These are phyloP conservation scores for Daedaleopsis nitida DNA, from an alignment of 768 basidiomycete genomes.

Conservation along the genomic window DNA sequence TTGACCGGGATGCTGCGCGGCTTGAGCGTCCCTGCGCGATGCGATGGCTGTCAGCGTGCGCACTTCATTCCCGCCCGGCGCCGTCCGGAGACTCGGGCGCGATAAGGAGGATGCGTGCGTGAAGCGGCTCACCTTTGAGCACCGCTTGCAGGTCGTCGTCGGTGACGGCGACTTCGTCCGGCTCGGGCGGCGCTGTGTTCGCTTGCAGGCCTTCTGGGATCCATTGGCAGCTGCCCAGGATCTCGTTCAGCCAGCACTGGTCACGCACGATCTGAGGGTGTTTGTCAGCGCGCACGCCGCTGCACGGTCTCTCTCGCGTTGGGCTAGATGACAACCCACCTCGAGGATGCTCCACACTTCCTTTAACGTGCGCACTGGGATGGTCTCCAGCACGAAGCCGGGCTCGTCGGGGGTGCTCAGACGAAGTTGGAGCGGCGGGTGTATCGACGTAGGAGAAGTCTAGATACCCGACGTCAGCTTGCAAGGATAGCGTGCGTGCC, in stretches of 20 bases:
- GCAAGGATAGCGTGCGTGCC: neutral
- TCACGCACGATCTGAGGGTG: conserved; percentile 66
- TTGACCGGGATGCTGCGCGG: conserved; percentile 76
- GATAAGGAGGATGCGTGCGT: neutral
- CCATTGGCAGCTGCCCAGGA: conserved; percentile 65
- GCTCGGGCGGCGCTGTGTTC: conserved; percentile 15
- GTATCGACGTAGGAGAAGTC: conserved; percentile 64
- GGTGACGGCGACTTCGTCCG: conserved; percentile 42
- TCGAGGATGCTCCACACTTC: conserved; percentile 79
- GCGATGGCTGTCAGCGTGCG: neutral
- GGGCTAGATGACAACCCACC: conserved; percentile 40
- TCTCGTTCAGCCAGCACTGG: conserved; percentile 84
- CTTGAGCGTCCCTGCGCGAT: conserved; percentile 45
- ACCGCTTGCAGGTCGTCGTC: conserved; percentile 61
- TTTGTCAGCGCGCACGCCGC: neutral
- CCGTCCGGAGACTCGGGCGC: too few relatives aligned
- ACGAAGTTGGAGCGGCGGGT: conserved; percentile 71
- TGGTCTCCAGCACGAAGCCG: conserved; percentile 69
- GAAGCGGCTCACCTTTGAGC: conserved; percentile 51
- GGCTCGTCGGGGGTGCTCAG: conserved; percentile 73
- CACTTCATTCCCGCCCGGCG: neutral
- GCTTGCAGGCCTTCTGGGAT: conserved; percentile 46
- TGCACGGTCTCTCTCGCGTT: too few relatives aligned
- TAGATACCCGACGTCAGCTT: conserved; percentile 30
- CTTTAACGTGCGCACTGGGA: conserved; percentile 71